Percentiles rank a stretch among this genome's conserved stretches.
Evolutionary conservation across 169 alveolate species (phyloP).

Genomic region (Plasmodium chabaudi): DNA sequence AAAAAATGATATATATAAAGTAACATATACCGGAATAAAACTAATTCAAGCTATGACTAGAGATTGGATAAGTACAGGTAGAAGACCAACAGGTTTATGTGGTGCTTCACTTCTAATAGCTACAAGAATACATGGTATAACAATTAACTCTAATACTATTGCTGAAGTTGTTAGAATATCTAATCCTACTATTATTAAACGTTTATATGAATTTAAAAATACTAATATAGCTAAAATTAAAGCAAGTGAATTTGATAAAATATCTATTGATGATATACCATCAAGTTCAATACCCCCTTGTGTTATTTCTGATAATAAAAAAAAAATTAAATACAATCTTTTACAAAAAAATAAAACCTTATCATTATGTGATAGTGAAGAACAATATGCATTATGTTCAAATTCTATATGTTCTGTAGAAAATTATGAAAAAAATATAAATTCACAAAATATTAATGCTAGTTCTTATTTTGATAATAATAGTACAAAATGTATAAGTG

Average conservation of each 20-base stretch:
- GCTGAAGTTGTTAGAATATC: conserved; percentile 95
- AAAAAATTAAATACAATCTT: conserved; percentile 72
- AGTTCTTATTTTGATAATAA: background rate
- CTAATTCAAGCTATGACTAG: conserved; percentile 97
- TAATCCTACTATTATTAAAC: conserved; percentile 95
- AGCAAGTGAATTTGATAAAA: conserved; percentile 92
- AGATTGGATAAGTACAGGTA: conserved; percentile 98
- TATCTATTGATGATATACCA: conserved; percentile 89
- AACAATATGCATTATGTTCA: conserved; percentile 18
- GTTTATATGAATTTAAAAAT: conserved; percentile 95
- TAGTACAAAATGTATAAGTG: background rate
- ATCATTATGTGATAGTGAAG: conserved; percentile 78
- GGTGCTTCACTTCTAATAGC: conserved; percentile 99
- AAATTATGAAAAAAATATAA: background rate
- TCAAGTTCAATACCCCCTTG: conserved; percentile 88
- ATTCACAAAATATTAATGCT: background rate
- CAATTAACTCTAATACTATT: conserved; percentile 90
- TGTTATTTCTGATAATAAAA: conserved; percentile 69
- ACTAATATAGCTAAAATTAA: conserved; percentile 94
- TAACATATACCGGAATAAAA: conserved; percentile 96
- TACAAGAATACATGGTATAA: conserved; percentile 95
- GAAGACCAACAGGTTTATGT: conserved; percentile 99
- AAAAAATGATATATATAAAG: conserved; percentile 92
- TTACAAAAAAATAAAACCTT: conserved; percentile 44
- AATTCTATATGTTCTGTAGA: conserved; percentile 18